Conservation (phyloP, 2,329 filamentous ascomycete species). For the Stagonosporopsis tanaceti region DNA sequence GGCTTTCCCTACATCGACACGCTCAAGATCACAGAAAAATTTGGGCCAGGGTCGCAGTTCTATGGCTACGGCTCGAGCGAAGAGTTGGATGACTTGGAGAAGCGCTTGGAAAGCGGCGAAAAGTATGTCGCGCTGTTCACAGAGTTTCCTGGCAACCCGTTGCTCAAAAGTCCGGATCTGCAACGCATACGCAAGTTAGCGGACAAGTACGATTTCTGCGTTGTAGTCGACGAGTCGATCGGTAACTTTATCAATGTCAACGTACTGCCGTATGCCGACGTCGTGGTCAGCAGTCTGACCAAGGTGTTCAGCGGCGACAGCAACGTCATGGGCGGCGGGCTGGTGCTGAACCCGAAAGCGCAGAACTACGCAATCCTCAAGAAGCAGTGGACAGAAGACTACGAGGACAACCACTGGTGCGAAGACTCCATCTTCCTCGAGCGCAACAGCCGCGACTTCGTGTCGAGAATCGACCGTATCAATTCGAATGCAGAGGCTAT, state of each 20-base stretch:
- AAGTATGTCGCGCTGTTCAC: constrained; percentile 85
- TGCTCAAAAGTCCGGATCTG: constrained; percentile 85
- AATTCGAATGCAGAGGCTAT: constrained; percentile 87
- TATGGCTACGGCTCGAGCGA: constrained; percentile 80
- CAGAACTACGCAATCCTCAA: constrained; percentile 77
- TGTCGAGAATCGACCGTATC: constrained; percentile 80
- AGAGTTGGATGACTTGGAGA: constrained; percentile 86
- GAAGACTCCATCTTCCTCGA: constrained; percentile 96
- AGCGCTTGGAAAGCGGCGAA: constrained; percentile 73
- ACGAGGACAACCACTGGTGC: constrained; percentile 91
- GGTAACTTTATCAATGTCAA: constrained; percentile 97
- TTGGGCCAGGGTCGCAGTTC: constrained; percentile 86
- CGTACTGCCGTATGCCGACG: constrained; percentile 85
- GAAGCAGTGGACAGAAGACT: constrained; percentile 67
- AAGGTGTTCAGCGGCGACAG: constrained; percentile 98
- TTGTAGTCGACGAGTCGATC: constrained; percentile 95
- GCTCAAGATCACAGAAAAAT: constrained; percentile 92
- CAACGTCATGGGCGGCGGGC: constrained; percentile 95
- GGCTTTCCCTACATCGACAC: constrained; percentile 99
- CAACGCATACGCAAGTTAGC: constrained; percentile 80
- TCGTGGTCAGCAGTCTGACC: constrained; percentile 93
- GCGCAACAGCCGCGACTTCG: constrained; percentile 93
- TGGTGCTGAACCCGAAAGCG: constrained; percentile 71
- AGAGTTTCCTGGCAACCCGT: constrained; percentile 93
- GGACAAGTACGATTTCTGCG: constrained; percentile 83